Base-by-base conservation (phyloP, 768 basidiomycete species). In the Suillus fuscotomentosus region DNA sequence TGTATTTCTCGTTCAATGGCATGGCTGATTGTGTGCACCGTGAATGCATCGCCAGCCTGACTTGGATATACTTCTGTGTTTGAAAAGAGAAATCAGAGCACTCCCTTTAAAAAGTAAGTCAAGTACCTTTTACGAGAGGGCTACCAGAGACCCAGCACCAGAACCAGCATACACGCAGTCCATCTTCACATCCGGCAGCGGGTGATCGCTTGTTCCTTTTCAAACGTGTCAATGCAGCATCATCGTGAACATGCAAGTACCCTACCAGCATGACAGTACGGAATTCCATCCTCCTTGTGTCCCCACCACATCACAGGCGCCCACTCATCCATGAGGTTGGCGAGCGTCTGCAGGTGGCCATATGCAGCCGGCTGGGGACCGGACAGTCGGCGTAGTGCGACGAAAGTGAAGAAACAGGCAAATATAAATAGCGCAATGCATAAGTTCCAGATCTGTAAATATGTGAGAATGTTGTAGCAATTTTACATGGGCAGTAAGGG, bases 311-410 rank as follows among this genome's bases (percentile, higher is more conserved):
- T 73, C 6, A 65, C 72, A 1, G 69, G 64, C 17, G 72, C 72
- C 76, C 77, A 74, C n/a, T 78, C 76, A 60, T 78, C 77, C 47
- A 76, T 67, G 63, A 77, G 62, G 60, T 78, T 76, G 3, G 71
- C 75, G 17, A 78, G 69, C 17, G 74, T 78, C 54, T 76, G 73
- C 1, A 78, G 57, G 24, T 77, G 74, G 3, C 76, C 75, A 38
- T 77, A 78, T 22, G 72, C 68, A 11, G 73, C 73, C 0, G 74
- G 76, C 42, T 77, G 76, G 0, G 71, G 66, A 3, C 75, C 74
- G 13, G 27, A 60, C 7, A 68, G 74, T 38, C 36, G 67, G 41
- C 36, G 27, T 17, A 70, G 51, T 9, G 66, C 70, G 36, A 73
- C 36, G 15, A 47, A 45, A 0, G 67, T 67, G 43, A 76, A 55